Conservation (phyloP, 345 rosid genomes). For the Streptanthus diversifolius region DNA sequence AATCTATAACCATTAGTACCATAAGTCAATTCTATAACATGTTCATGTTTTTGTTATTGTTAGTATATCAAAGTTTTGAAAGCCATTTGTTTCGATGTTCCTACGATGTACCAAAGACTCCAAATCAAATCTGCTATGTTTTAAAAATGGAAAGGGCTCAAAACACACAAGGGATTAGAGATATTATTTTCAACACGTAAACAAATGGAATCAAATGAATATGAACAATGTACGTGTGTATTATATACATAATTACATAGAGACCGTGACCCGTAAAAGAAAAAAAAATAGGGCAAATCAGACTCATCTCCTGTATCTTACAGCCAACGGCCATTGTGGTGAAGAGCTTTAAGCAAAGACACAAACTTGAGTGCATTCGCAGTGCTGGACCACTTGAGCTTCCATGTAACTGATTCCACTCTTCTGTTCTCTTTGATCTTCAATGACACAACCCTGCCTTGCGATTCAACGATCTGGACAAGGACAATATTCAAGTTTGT, state of each 20-base stretch:
- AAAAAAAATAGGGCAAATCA: background rate
- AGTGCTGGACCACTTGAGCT: constrained; percentile 23
- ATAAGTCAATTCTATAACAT: too few species aligned
- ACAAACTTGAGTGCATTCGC: constrained; percentile 29
- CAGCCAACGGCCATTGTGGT: constrained; percentile 18
- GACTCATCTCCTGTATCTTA: constrained; percentile 17
- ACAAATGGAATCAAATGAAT: constrained; percentile 28
- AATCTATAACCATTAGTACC: too few species aligned
- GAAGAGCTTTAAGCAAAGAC: constrained; percentile 28
- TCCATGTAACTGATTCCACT: constrained; percentile 10
- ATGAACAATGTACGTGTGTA: constrained; percentile 12
- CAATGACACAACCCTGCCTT: constrained; percentile 18
- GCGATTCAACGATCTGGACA: constrained; percentile 22
- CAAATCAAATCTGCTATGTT: background rate
- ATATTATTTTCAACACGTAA: background rate
- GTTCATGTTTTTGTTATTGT: too few species aligned
- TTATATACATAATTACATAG: constrained; percentile 7
- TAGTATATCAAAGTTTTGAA: too few species aligned
- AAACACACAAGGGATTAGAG: background rate
- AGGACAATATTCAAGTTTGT: background rate
- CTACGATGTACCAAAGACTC: background rate
- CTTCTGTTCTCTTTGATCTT: constrained; percentile 14
- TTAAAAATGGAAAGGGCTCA: background rate
- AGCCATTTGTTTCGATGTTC: background rate
- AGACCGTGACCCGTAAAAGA: background rate